phyloP scores from a whole-genome alignment of 306 rosid species.

The Vachellia collinsii region DNA sequence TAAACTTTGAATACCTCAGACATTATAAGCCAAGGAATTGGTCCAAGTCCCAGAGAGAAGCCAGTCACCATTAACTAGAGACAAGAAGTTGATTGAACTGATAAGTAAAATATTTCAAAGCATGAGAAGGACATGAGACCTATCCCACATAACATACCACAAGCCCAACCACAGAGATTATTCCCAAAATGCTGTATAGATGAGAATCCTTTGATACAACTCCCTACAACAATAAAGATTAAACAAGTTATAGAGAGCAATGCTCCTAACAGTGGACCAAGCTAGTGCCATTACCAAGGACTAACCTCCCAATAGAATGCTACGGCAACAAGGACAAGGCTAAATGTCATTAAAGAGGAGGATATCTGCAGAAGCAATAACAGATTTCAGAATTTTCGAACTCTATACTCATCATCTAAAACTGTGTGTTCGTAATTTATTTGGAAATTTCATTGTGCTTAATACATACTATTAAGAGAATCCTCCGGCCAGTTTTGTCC shows the following conservation, averaged over 20 bases:
- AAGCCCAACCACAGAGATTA: slow-evolving; percentile 65
- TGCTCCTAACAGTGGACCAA: slow-evolving; percentile 29
- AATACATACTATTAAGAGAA: slow-evolving; percentile 66
- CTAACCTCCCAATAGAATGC: slow-evolving; percentile 75
- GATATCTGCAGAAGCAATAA: slow-evolving; percentile 59
- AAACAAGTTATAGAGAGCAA: slow-evolving; percentile 32
- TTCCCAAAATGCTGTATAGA: slow-evolving; percentile 51
- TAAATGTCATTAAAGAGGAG: slow-evolving; percentile 67
- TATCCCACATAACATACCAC: slow-evolving; percentile 62
- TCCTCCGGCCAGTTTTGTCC: slow-evolving; percentile 81
- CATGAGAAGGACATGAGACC: background rate
- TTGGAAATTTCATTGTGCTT: slow-evolving; percentile 16
- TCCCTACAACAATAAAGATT: slow-evolving; percentile 47
- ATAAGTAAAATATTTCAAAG: slow-evolving; percentile 6
- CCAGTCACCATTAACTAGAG: slow-evolving; percentile 61
- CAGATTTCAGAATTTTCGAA: slow-evolving; percentile 21
- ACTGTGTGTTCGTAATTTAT: background rate
- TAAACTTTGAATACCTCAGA: slow-evolving; percentile 64
- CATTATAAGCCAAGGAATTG: slow-evolving; percentile 94
- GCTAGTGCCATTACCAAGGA: slow-evolving; percentile 27
- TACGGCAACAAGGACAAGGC: slow-evolving; percentile 66
- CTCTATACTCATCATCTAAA: slow-evolving; percentile 16
- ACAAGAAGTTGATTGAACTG: slow-evolving; percentile 30
- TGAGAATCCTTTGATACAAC: slow-evolving; percentile 46
- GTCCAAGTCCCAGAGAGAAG: slow-evolving; percentile 84